Percentiles rank a stretch among this genome's conserved stretches.
phyloP scores from a whole-genome alignment of 768 basidiomycete species.

The Kwoniella newhampshirensis region DNA sequence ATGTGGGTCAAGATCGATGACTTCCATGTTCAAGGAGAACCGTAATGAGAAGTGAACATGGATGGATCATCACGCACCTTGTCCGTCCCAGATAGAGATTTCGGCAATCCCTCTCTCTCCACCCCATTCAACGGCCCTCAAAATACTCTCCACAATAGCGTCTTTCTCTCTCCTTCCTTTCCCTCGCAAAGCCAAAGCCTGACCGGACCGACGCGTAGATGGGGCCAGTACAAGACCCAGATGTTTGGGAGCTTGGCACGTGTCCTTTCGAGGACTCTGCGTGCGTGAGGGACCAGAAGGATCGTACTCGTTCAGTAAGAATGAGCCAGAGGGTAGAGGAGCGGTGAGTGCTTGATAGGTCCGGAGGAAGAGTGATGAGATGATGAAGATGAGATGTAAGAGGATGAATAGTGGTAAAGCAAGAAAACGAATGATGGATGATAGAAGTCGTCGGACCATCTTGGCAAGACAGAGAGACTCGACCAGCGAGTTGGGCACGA shows the following conservation, averaged over 20 bases:
- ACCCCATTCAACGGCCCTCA: conserved; percentile 9
- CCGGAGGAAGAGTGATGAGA: conserved; percentile 12
- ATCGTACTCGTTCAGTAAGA: neutral
- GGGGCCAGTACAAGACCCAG: conserved; percentile 14
- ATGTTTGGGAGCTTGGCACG: conserved; percentile 9
- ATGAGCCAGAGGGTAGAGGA: neutral
- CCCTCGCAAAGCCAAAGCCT: no score
- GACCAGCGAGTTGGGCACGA: no score
- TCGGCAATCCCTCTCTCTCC: conserved; percentile 10
- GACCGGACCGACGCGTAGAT: neutral
- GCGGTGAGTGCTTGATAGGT: conserved; percentile 13
- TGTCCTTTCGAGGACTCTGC: no score
- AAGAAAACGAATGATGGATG: neutral
- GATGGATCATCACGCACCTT: conserved; percentile 6
- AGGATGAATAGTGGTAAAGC: conserved; percentile 21
- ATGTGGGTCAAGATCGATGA: neutral
- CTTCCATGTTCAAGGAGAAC: no score
- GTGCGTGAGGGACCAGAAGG: no score
- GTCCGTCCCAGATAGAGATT: conserved; percentile 15
- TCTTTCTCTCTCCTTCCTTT: conserved; percentile 7
- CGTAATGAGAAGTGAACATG: no score
- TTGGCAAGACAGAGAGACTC: no score
- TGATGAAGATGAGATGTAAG: conserved; percentile 12
- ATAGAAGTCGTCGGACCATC: neutral
- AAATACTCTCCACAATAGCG: conserved; percentile 9